Evolutionary conservation across 2,329 filamentous ascomycete genomes (phyloP).

Genomic region (Pseudocercospora crystallina): DNA sequence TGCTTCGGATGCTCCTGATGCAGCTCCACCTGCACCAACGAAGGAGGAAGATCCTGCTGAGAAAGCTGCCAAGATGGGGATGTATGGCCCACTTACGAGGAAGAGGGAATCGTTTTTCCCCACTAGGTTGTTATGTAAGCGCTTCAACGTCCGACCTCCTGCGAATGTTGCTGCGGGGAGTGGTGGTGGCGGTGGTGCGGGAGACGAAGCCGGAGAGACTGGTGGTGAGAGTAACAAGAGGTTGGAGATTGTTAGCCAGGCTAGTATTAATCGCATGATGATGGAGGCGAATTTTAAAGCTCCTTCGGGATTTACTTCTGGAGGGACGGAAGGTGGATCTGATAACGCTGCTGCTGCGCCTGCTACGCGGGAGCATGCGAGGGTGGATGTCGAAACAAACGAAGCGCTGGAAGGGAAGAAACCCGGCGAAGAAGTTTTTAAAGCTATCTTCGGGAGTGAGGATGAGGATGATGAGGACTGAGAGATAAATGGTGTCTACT

Average conservation of each 20-base stretch:
- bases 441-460: constrained; percentile 88
- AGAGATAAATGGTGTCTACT: neutral
- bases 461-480: constrained; percentile 38
- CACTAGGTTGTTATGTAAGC: constrained; percentile 82
- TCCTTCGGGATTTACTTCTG: constrained; percentile 11
- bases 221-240: constrained; percentile 52
- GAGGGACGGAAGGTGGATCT: constrained; percentile 17
- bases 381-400: constrained; percentile 71
- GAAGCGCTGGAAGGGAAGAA: constrained; percentile 72
- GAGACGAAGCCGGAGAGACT: constrained; percentile 24
- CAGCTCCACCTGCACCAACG: constrained; percentile 32
- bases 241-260: constrained; percentile 56
- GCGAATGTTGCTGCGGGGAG: constrained; percentile 53
- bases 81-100: constrained; percentile 89
- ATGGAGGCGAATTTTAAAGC: constrained; percentile 40
- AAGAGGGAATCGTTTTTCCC: constrained; percentile 72
- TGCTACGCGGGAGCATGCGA: constrained; percentile 15
- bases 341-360: constrained; percentile 10
- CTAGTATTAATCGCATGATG: constrained; percentile 57
- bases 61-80: constrained; percentile 82
- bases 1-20: constrained; percentile 33
- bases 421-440: constrained; percentile 80
- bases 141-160: constrained; percentile 84
- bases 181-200: constrained; percentile 19
- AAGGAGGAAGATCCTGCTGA: constrained; percentile 76